Percentiles rank a stretch among this genome's conserved stretches.
These are phyloP conservation scores for Magnolia officinalis DNA, from an alignment of 164 flowering plant genomes.

Conservation along the genomic window DNA sequence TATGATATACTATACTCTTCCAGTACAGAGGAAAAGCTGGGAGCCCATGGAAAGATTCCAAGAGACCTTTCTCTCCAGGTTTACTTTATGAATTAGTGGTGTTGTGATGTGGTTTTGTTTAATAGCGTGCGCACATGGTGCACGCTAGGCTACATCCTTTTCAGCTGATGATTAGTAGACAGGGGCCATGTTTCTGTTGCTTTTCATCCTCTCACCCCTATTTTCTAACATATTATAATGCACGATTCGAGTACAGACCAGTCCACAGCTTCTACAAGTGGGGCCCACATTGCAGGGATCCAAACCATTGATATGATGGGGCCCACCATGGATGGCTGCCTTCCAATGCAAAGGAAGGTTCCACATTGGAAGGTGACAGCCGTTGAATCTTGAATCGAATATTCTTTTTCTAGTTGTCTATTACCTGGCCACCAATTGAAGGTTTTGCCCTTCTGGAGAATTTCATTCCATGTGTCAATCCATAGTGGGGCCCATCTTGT, in stretches of 20 bases:
- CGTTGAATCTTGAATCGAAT: not conserved
- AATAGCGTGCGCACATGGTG: conserved; percentile 7
- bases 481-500: no score
- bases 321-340: no score
- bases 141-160: conserved; percentile 3
- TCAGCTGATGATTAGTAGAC: conserved; percentile 9
- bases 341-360: not conserved
- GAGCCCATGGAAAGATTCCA: not conserved
- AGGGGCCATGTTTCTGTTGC: conserved; percentile 4
- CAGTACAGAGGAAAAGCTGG: not conserved
- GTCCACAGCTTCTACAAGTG: no score
- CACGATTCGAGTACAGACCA: no score
- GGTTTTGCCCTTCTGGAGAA: no score
- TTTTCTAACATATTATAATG: no score
- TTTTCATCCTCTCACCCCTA: not conserved
- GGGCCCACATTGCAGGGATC: no score
- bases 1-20: no score
- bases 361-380: not conserved
- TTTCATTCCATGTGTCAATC: no score
- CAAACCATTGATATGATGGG: no score
- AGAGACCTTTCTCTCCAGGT: not conserved
- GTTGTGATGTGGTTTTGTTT: not conserved
- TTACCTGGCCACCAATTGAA: no score
- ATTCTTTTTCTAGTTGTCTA: no score
- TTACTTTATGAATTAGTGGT: not conserved